Evolutionary conservation across 345 rosid species (phyloP), one percentile per base, ranked within the genome.

Genomic region (Citrus australasica): DNA sequence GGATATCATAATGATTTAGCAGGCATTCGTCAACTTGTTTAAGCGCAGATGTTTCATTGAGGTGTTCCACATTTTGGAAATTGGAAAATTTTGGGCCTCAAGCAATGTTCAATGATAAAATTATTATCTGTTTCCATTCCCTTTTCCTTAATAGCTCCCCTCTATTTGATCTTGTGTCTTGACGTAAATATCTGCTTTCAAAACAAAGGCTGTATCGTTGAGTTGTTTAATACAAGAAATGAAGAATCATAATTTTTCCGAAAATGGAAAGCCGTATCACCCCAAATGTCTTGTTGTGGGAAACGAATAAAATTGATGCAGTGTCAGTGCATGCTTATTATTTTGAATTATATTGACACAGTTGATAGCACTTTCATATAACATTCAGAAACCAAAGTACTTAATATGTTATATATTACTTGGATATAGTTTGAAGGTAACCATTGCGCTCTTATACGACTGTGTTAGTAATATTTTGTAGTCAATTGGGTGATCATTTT

Each of bases 41-140:
- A 71, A 71, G 64, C 38, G 21, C 63, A 46, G 51, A 25, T 33
- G 22, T 73, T 22, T 73, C 30, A 37, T 60, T 25, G 32, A 37
- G 35, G 67, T 56, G 2, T 60, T 48, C 9, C 30, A 4, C 37
- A 27, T 25, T 60, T 16, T 25, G 67, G 6, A 25, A 37, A 35
- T 25, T 73, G 37, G 27, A 71, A 71, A 25, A 55, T 71, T 53
- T 6, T 61, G 68, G 77, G 62, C 9, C 67, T 74, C 77, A 74
- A 61, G 68, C 76, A 40, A 27, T 9, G 6, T 58, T 13, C 60
- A 55, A 21, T 46, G 51, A 32, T 32, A 55, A 55, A 32, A 32
- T 25, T 33, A 46, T 72, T 14, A 33, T 10, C 53, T n/a, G 30
- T 42, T 38, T 37, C 30, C 22, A 14, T 8, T 35, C 73, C 35